Base-by-base conservation (phyloP, 306 rosid species). In the Casuarina glauca region DNA sequence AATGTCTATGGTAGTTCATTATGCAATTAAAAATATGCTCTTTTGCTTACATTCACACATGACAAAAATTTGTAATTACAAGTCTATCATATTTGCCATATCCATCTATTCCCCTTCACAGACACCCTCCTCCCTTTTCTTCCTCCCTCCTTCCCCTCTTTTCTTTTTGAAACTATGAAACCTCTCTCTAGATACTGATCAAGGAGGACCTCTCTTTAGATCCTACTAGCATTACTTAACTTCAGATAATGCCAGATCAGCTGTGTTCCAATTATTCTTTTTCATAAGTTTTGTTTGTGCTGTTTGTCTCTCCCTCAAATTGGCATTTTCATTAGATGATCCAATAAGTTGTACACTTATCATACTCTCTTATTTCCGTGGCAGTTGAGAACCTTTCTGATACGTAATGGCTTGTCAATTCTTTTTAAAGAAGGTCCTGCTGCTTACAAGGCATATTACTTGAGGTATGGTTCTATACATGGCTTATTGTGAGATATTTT, bases 361-460 rank as follows among this genome's bases (percentile, higher is more conserved):
- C 75, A 62, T 82, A 69, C 52, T 77, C 51, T 73, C 19, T 44
- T 73, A 19, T 26, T 35, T 74, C n/a, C 3, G 12, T 35, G 49
- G 69, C 82, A 95, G 97, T 51, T 95, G 86, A 82, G 97, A 85
- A 95, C 97, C 73, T 95, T 95, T 80, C 86, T 95, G 79, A 95
- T 95, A 85, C 94, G 99, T 61, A 95, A 95, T 86, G 99, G 99
- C 74, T 82, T 93, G 85, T 41, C 97, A 73, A 80, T 85, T 88
- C 93, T 95, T 70, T 95, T 95, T 82, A 95, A 89, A 86, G 93
- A 95, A 87, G 96, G 99, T 76, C 87, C 96, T 52, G 87, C 90
- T 82, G 95, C 99, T 81, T 95, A 95, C 87, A 95, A 95, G 88
- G 88, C 97, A 79, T 95, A 95, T 82, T 95, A 93, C 83, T 86